These are phyloP conservation scores for Leccinum ponderosum DNA, from an alignment of 1,284 basidiomycete species.

Conservation along the genomic window DNA sequence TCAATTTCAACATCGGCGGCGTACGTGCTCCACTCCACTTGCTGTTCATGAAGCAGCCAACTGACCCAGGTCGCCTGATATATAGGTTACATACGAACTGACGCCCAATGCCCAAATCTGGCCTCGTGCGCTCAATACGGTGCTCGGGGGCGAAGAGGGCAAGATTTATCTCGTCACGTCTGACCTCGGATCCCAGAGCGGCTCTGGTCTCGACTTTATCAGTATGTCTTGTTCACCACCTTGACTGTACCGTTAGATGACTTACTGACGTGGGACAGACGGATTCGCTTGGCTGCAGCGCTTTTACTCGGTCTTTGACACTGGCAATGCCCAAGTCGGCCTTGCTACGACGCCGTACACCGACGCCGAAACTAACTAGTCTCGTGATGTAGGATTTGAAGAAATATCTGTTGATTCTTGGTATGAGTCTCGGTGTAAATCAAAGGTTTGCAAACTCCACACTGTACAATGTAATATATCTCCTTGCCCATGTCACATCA, in stretches of 20 bases:
- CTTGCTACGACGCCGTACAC: conserved; percentile 36
- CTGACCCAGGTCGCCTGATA: neutral
- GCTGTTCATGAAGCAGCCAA: neutral
- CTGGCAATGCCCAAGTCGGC: conserved; percentile 30
- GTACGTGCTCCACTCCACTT: conserved; percentile 26
- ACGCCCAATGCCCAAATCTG: conserved; percentile 51
- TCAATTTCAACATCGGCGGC: conserved; percentile 55
- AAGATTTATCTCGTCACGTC: conserved; percentile 45
- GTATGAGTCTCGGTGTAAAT: too few species aligned
- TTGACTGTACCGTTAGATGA: neutral
- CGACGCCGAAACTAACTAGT: conserved; percentile 8
- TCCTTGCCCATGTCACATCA: neutral
- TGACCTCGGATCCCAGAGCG: conserved; percentile 38
- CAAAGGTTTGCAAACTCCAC: too few species aligned
- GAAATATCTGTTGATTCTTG: neutral
- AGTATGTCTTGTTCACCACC: conserved; percentile 12
- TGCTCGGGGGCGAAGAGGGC: conserved; percentile 40
- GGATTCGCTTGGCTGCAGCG: conserved; percentile 36
- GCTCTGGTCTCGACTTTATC: conserved; percentile 38
- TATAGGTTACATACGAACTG: conserved; percentile 38
- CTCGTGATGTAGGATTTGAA: neutral
- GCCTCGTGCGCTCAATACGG: conserved; percentile 44
- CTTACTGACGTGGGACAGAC: conserved; percentile 19
- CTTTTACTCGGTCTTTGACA: conserved; percentile 38
- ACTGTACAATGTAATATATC: neutral